phyloP scores from a whole-genome alignment of 2,329 filamentous ascomycete species.

The Ascomycota sp. region DNA sequence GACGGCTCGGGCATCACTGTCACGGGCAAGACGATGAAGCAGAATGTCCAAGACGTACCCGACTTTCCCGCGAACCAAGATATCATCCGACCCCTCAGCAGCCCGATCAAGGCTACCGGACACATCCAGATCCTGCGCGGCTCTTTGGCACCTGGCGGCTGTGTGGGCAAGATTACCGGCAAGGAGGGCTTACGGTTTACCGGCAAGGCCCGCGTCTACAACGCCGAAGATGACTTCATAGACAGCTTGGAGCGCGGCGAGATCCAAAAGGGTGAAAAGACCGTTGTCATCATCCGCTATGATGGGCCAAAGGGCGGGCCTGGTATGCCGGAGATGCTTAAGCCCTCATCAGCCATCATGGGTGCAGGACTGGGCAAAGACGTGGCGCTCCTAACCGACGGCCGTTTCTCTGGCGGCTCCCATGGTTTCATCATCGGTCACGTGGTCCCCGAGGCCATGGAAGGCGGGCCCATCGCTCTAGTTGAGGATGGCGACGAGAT shows the following conservation, averaged over 20 bases:
- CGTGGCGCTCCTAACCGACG: conserved; percentile 52
- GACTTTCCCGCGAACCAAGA: conserved; percentile 54
- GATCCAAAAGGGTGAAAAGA: conserved; percentile 69
- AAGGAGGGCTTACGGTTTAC: conserved; percentile 74
- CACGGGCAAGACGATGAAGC: conserved; percentile 69
- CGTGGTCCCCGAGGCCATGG: conserved; percentile 69
- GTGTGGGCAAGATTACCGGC: conserved; percentile 82
- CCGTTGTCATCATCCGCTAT: conserved; percentile 77
- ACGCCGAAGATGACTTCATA: conserved; percentile 67
- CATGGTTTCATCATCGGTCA: conserved; percentile 78
- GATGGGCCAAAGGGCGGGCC: conserved; percentile 85
- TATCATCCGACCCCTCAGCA: conserved; percentile 58
- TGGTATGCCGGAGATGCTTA: conserved; percentile 87
- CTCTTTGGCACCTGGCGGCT: conserved; percentile 64
- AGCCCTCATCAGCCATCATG: conserved; percentile 84
- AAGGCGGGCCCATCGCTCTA: conserved; percentile 64
- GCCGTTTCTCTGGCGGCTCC: conserved; percentile 56
- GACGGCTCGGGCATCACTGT: conserved; percentile 64
- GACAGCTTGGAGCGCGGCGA: conserved; percentile 51
- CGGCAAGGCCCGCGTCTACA: conserved; percentile 61
- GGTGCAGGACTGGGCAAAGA: conserved; percentile 62
- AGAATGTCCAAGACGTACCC: conserved; percentile 60
- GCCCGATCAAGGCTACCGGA: conserved; percentile 70
- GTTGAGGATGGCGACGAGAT: conserved; percentile 64
- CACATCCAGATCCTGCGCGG: conserved; percentile 78